Conservation (phyloP, 306 rosid genomes). For the Dryas drummondii region DNA sequence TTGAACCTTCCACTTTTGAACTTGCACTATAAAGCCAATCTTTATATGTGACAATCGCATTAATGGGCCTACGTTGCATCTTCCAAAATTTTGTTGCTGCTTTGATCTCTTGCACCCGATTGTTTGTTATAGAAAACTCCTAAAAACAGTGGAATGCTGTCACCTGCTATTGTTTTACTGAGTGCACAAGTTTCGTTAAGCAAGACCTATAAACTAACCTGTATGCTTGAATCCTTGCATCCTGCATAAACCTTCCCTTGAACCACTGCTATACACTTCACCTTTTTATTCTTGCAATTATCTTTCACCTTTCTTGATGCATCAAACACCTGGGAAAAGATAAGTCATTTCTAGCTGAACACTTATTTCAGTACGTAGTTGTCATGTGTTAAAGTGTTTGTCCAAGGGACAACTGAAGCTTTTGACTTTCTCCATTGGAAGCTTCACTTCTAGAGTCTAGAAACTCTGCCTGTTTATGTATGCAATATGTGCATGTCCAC, state of each 20-base stretch:
- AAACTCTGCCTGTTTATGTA: no score
- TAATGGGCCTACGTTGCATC: conserved; percentile 55
- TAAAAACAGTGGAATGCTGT: conserved; percentile 30
- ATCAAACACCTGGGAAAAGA: conserved; percentile 44
- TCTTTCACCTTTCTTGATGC: conserved; percentile 48
- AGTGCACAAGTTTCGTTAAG: conserved; percentile 11
- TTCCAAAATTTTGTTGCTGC: conserved; percentile 66
- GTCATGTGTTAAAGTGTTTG: neutral
- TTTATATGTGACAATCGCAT: conserved; percentile 53
- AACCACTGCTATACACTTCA: conserved; percentile 51
- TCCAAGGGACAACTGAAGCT: neutral
- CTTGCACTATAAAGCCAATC: conserved; percentile 74
- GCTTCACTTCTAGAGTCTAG: neutral
- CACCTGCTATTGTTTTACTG: conserved; percentile 7
- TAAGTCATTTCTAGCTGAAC: neutral
- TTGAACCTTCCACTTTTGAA: conserved; percentile 59
- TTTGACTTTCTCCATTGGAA: neutral
- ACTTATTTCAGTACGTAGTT: neutral
- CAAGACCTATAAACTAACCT: conserved; percentile 39
- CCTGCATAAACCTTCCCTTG: conserved; percentile 68
- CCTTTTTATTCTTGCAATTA: conserved; percentile 50
- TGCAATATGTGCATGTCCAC: neutral
- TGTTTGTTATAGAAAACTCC: conserved; percentile 59
- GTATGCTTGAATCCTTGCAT: conserved; percentile 76
- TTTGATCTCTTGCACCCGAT: conserved; percentile 67